These are phyloP conservation scores for Solanum clarkiae DNA, from an alignment of 257 asterid genomes.

Conservation along the genomic window DNA sequence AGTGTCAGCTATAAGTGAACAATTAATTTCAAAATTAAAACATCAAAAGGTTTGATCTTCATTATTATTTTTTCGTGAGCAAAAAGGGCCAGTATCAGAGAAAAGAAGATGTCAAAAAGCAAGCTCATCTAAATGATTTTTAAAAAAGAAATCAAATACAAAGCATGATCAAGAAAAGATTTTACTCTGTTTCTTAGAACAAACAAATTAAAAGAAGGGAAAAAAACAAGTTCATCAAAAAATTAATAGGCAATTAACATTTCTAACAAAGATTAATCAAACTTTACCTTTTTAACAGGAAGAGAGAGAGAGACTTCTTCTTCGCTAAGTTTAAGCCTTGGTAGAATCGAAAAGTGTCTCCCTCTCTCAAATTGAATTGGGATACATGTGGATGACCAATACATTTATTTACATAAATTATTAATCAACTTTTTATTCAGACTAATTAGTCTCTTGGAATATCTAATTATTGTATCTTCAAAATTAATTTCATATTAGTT, in stretches of 20 bases:
- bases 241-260: neutral
- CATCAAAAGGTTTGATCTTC: neutral
- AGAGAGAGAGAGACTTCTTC: slow-evolving; percentile 23
- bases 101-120: neutral
- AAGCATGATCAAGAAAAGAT: neutral
- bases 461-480: no score
- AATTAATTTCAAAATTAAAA: neutral
- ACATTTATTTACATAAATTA: no score
- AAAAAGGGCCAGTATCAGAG: neutral
- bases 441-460: no score
- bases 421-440: no score
- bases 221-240: neutral
- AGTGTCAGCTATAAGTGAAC: neutral
- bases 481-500: no score
- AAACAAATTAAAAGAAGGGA: neutral
- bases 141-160: neutral
- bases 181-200: neutral
- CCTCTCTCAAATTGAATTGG: neutral
- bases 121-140: neutral
- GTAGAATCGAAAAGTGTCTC: slow-evolving; percentile 77
- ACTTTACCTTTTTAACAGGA: slow-evolving; percentile 19
- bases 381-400: slow-evolving; percentile 11
- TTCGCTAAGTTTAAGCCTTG: slow-evolving; percentile 29
- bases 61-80: neutral
- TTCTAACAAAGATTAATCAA: neutral